Evolutionary conservation across 106 monocot genomes (phyloP).

Genomic region (Hemerocallis citrina): DNA sequence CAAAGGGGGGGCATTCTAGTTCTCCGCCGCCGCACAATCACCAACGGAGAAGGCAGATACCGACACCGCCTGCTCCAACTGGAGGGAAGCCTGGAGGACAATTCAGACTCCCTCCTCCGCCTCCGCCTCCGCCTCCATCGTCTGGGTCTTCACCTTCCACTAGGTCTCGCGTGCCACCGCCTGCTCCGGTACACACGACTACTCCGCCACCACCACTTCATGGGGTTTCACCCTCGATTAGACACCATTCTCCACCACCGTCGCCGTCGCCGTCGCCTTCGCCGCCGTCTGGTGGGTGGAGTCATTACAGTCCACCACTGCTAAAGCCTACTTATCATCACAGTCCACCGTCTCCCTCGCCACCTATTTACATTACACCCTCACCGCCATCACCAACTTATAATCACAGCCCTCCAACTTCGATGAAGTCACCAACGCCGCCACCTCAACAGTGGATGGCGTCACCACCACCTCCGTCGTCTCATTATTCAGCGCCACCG

Average conservation of each 20-base stretch:
- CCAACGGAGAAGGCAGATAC: neutral
- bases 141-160: neutral
- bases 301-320: neutral
- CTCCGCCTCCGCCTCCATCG: neutral
- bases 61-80: neutral
- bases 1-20: too few species aligned
- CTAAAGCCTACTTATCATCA: neutral
- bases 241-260: slow-evolving; percentile 1
- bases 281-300: neutral
- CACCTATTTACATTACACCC: neutral
- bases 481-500: neutral
- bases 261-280: neutral
- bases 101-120: neutral
- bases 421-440: neutral
- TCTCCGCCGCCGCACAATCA: neutral
- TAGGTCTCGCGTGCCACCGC: neutral
- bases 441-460: neutral
- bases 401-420: neutral
- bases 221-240: neutral
- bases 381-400: neutral
- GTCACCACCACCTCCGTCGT: slow-evolving; percentile 5
- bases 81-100: neutral
- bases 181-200: neutral
- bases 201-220: neutral
- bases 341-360: neutral